phyloP scores from a whole-genome alignment of 129 eudicot species.

The Escallonia herrerae region DNA sequence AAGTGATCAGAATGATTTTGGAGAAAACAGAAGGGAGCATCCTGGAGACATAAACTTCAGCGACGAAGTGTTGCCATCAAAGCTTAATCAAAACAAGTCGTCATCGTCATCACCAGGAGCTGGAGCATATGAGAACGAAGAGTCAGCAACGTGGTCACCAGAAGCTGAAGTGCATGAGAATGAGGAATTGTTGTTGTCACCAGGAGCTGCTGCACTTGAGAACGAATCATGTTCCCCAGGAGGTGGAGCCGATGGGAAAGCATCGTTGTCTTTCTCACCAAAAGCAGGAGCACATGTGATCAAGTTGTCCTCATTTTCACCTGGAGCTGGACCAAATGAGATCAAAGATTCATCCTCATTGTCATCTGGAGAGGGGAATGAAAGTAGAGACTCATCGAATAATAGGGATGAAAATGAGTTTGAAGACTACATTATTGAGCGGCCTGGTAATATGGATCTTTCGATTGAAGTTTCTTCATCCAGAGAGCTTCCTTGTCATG shows the following conservation, averaged over 20 bases:
- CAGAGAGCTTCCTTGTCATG: slow-evolving; percentile 10
- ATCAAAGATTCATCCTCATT: too few species aligned
- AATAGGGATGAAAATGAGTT: slow-evolving; percentile 15
- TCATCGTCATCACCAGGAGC: not conserved
- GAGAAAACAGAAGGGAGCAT: too few species aligned
- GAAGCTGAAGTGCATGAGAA: not conserved
- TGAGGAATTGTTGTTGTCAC: not conserved
- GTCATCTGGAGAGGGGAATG: not conserved
- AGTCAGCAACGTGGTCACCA: not conserved
- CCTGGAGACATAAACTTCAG: not conserved
- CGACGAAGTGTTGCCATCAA: not conserved
- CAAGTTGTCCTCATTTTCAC: too few species aligned
- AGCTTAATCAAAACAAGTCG: not conserved
- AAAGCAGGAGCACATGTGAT: too few species aligned
- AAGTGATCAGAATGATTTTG: slow-evolving; percentile 1
- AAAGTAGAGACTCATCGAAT: slow-evolving; percentile 2
- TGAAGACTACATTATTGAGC: slow-evolving; percentile 5
- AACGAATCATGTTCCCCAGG: too few species aligned
- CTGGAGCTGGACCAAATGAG: too few species aligned
- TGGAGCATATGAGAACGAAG: not conserved
- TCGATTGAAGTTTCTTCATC: slow-evolving; percentile 1
- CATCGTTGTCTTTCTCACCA: too few species aligned
- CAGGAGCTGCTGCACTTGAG: too few species aligned
- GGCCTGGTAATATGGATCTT: not conserved
- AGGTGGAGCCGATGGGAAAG: too few species aligned